phyloP scores from a whole-genome alignment of 2,329 filamentous ascomycete species.

The Emergomyces orientalis region DNA sequence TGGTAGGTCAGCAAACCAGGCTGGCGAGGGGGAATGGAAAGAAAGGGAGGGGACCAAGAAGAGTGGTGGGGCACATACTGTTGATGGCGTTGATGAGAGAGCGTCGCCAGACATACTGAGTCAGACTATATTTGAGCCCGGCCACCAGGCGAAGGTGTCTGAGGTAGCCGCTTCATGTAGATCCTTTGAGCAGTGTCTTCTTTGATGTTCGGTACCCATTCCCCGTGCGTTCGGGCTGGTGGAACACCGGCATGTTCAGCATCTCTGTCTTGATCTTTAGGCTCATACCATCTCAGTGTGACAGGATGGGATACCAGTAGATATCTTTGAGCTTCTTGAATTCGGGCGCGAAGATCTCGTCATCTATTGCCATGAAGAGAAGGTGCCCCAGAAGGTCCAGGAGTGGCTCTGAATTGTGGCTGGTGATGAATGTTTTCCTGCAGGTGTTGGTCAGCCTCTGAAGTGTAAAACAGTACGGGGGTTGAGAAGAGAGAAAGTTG shows the following conservation, averaged over 20 bases:
- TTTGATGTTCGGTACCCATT: too few species aligned
- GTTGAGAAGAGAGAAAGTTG: background rate
- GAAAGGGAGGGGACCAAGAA: background rate
- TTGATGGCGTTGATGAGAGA: too few species aligned
- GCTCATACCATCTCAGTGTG: slow-evolving; percentile 12
- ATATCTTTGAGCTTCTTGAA: slow-evolving; percentile 14
- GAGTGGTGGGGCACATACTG: too few species aligned
- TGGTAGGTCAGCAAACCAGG: background rate
- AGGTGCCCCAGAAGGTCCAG: too few species aligned
- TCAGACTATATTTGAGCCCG: slow-evolving; percentile 10
- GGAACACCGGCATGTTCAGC: too few species aligned
- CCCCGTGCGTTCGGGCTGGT: too few species aligned
- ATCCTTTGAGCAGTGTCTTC: slow-evolving; percentile 10
- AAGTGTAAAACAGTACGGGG: slow-evolving; percentile 6
- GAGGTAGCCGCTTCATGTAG: slow-evolving; percentile 14
- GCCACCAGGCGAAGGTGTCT: slow-evolving; percentile 12
- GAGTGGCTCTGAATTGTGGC: too few species aligned
- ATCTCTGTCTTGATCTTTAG: slow-evolving; percentile 17
- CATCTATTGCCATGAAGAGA: slow-evolving; percentile 12
- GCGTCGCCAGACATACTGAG: too few species aligned
- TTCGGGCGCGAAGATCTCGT: slow-evolving; percentile 14
- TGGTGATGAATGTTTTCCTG: slow-evolving; percentile 18
- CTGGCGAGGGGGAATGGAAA: slow-evolving; percentile 8
- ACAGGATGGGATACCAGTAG: slow-evolving; percentile 13
- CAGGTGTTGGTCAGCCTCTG: slow-evolving; percentile 1